phyloP scores from a whole-genome alignment of 345 rosid species.

The Populus davidiana region DNA sequence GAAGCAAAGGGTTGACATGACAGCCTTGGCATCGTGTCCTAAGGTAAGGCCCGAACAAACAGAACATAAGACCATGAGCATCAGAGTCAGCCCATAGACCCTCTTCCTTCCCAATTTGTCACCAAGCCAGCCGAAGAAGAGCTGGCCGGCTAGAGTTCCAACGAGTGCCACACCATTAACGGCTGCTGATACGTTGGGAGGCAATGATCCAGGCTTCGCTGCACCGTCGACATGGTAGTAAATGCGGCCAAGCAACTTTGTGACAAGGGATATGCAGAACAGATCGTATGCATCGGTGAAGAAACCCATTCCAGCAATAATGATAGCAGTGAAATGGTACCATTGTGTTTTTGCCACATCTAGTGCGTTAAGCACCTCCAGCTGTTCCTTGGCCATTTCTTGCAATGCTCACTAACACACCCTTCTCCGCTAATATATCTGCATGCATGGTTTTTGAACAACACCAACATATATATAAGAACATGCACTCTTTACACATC shows the following conservation, averaged over 20 bases:
- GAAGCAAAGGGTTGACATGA: slow-evolving; percentile 69
- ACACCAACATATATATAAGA: too few species aligned
- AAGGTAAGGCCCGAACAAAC: slow-evolving; percentile 69
- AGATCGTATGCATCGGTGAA: slow-evolving; percentile 84
- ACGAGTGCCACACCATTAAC: slow-evolving; percentile 74
- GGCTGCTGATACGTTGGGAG: slow-evolving; percentile 70
- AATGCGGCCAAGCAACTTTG: slow-evolving; percentile 72
- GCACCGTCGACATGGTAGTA: slow-evolving; percentile 66
- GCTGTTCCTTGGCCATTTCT: slow-evolving; percentile 47
- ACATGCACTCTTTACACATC: too few species aligned
- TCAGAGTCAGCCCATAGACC: slow-evolving; percentile 72
- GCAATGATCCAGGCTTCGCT: slow-evolving; percentile 57
- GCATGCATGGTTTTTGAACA: too few species aligned
- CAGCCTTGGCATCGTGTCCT: slow-evolving; percentile 40
- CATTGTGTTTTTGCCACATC: slow-evolving; percentile 75
- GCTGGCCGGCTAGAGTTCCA: slow-evolving; percentile 69
- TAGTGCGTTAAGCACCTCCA: slow-evolving; percentile 58
- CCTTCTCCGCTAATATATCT: too few species aligned
- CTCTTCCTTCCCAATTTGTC: slow-evolving; percentile 69
- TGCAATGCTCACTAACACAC: too few species aligned
- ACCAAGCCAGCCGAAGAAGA: slow-evolving; percentile 84
- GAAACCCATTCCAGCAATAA: slow-evolving; percentile 84
- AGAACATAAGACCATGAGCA: slow-evolving; percentile 68
- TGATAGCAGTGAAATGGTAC: slow-evolving; percentile 77
- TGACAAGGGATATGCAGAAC: slow-evolving; percentile 77